A percentile compares a stretch with the other conserved stretches of the same genome.
These are phyloP conservation scores for Vigna nakashimae DNA, from an alignment of 306 rosid species.

Conservation along the genomic window DNA sequence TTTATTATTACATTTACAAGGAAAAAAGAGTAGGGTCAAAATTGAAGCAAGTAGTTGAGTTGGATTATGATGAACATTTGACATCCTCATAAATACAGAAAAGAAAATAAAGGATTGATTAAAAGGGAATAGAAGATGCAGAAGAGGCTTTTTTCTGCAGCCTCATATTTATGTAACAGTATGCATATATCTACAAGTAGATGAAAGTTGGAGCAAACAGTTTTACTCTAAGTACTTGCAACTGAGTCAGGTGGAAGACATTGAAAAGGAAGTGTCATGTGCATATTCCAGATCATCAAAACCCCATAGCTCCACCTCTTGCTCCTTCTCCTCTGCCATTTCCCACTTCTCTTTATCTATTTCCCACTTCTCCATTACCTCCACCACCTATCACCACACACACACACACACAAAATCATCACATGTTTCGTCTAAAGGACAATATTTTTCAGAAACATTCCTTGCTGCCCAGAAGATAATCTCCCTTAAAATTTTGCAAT, in stretches of 20 bases:
- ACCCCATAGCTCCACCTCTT: slow-evolving; percentile 69
- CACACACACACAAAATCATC: not conserved
- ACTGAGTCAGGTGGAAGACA: slow-evolving; percentile 58
- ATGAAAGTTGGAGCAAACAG: slow-evolving; percentile 41
- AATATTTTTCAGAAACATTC: not conserved
- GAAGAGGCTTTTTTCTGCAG: slow-evolving; percentile 10
- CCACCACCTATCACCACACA: slow-evolving; percentile 57
- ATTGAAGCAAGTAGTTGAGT: not conserved
- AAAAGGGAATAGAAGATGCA: slow-evolving; percentile 5
- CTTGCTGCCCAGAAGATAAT: not conserved
- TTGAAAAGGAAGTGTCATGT: slow-evolving; percentile 67
- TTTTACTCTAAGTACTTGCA: slow-evolving; percentile 44
- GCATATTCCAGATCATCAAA: slow-evolving; percentile 79
- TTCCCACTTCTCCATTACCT: slow-evolving; percentile 66
- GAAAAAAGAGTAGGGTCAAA: slow-evolving; percentile 10
- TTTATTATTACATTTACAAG: not conserved
- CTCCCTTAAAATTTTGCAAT: too few species aligned
- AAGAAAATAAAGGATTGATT: not conserved
- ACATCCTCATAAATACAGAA: not conserved
- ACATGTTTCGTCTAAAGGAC: slow-evolving; percentile 5
- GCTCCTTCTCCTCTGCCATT: slow-evolving; percentile 70
- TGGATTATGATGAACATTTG: not conserved
- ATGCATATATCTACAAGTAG: slow-evolving; percentile 39
- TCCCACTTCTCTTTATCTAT: slow-evolving; percentile 69
- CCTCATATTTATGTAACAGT: slow-evolving; percentile 1